Conservation (phyloP, 345 rosid species). For the Mallotus nudiflorus region DNA sequence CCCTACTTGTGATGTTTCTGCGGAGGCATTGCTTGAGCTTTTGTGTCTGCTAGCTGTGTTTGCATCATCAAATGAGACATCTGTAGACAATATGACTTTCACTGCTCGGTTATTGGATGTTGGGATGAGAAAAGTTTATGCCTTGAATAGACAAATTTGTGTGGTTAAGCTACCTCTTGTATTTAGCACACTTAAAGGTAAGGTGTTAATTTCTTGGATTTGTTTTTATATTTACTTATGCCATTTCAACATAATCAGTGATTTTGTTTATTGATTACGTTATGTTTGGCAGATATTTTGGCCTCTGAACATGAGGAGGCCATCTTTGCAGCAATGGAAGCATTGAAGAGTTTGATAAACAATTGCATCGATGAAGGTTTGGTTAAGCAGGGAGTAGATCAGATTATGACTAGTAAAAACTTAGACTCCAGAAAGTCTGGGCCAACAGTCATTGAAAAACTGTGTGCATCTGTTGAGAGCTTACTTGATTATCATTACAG, state of each 20-base stretch:
- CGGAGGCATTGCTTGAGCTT: slow-evolving; percentile 64
- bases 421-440: slow-evolving; percentile 49
- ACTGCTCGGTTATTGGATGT: slow-evolving; percentile 75
- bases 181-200: slow-evolving; percentile 83
- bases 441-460: slow-evolving; percentile 76
- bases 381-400: slow-evolving; percentile 71
- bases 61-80: slow-evolving; percentile 55
- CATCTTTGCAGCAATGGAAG: slow-evolving; percentile 70
- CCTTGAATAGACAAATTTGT: slow-evolving; percentile 60
- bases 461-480: slow-evolving; percentile 75
- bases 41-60: slow-evolving; percentile 55
- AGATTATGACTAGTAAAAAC: slow-evolving; percentile 39
- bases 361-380: slow-evolving; percentile 74
- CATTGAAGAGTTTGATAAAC: slow-evolving; percentile 65
- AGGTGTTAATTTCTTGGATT: neutral
- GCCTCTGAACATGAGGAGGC: slow-evolving; percentile 98
- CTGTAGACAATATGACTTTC: slow-evolving; percentile 68
- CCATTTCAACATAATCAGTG: neutral
- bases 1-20: slow-evolving; percentile 54
- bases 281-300: slow-evolving; percentile 63
- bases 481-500: slow-evolving; percentile 77
- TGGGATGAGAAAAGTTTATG: slow-evolving; percentile 72
- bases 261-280: slow-evolving; percentile 3
- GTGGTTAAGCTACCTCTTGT: slow-evolving; percentile 67
- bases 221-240: neutral